A percentile compares a stretch with the other conserved stretches of the same genome.
These are phyloP conservation scores for Paramecium caudatum DNA, from an alignment of 73 alveolate genomes.

Conservation along the genomic window DNA sequence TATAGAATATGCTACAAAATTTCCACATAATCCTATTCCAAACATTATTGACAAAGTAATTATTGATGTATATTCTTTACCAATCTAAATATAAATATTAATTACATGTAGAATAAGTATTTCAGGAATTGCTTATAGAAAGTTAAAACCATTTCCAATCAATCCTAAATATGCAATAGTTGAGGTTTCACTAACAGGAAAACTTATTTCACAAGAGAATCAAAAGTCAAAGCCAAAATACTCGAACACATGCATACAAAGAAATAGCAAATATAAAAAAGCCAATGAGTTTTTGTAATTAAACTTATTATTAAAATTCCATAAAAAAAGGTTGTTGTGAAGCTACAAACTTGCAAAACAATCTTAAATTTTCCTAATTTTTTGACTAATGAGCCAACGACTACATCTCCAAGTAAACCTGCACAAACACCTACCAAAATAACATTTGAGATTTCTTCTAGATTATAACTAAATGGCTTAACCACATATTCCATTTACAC, in stretches of 20 bases:
- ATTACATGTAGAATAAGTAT: constrained; percentile 33
- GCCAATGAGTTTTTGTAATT: neutral
- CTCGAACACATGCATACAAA: constrained; percentile 38
- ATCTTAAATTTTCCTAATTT: constrained; percentile 39
- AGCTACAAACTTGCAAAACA: constrained; percentile 23
- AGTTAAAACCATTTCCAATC: constrained; percentile 61
- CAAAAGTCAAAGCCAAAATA: constrained; percentile 61
- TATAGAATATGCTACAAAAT: constrained; percentile 3
- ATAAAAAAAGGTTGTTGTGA: constrained; percentile 25
- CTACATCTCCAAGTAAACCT: constrained; percentile 41
- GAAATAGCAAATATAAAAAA: constrained; percentile 39
- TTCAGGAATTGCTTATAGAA: constrained; percentile 67
- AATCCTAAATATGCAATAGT: constrained; percentile 58
- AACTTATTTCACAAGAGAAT: constrained; percentile 59
- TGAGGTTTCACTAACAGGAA: constrained; percentile 66
- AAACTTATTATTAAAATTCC: constrained; percentile 18
- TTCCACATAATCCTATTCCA: constrained; percentile 19
- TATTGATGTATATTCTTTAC: neutral
- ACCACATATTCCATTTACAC: constrained; percentile 66
- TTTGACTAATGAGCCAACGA: constrained; percentile 26
- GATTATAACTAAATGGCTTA: constrained; percentile 12
- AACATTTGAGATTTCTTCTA: constrained; percentile 19
- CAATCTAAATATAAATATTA: neutral
- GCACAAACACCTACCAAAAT: constrained; percentile 46
- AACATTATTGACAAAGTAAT: constrained; percentile 60